phyloP scores from a whole-genome alignment of 1,284 basidiomycete genomes.

The Tilletia walkeri region DNA sequence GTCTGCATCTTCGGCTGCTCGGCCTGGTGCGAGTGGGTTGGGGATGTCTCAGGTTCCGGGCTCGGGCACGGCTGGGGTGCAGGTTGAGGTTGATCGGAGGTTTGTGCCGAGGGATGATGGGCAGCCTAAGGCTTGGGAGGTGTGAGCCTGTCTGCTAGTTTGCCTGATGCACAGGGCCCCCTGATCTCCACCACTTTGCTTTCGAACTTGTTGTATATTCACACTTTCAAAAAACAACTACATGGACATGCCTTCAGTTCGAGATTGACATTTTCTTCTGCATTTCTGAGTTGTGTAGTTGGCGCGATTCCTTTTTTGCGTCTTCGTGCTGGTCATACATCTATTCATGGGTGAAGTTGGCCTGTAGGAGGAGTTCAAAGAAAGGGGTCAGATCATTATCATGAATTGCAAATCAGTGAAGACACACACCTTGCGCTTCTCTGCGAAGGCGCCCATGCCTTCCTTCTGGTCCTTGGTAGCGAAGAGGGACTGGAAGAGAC shows the following conservation, averaged over 20 bases:
- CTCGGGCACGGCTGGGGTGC: slow-evolving; percentile 26
- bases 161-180: background rate
- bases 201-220: too few species aligned
- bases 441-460: slow-evolving; percentile 95
- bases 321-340: background rate
- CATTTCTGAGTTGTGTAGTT: too few species aligned
- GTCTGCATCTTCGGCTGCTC: slow-evolving; percentile 26
- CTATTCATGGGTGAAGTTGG: slow-evolving; percentile 12
- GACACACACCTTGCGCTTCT: slow-evolving; percentile 73
- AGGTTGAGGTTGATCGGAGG: slow-evolving; percentile 44
- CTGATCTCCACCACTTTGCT: too few species aligned
- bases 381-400: too few species aligned
- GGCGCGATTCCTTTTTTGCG: too few species aligned
- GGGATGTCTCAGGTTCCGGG: background rate
- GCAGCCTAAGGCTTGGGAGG: slow-evolving; percentile 53
- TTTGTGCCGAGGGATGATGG: slow-evolving; percentile 48
- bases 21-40: slow-evolving; percentile 23
- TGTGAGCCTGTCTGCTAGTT: slow-evolving; percentile 25
- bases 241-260: too few species aligned
- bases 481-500: slow-evolving; percentile 88
- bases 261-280: too few species aligned
- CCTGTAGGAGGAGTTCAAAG: background rate
- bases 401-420: too few species aligned
- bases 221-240: too few species aligned
- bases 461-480: slow-evolving; percentile 97